Evolutionary conservation across 805 yeast species (phyloP).

Genomic region (Teunomyces atbi): DNA sequence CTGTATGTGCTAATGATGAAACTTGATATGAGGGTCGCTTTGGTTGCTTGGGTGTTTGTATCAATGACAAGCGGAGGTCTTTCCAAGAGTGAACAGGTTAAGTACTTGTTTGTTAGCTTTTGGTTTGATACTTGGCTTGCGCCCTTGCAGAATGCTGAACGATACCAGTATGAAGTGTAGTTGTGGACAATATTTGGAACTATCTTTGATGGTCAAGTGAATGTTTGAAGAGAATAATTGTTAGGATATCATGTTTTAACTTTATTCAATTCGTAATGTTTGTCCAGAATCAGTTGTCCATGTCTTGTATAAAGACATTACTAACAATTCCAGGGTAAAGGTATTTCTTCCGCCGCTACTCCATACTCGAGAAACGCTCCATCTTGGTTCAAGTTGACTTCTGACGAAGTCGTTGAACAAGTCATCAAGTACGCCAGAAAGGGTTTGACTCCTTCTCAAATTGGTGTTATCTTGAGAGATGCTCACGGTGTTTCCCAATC

Average conservation of each 20-base stretch:
- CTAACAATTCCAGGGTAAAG: constrained; percentile 84
- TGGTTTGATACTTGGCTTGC: constrained; percentile 20
- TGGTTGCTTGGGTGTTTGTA: constrained; percentile 17
- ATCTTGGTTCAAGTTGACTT: constrained; percentile 97
- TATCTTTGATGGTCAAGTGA: neutral
- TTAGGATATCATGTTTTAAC: no score
- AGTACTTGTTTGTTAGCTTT: constrained; percentile 17
- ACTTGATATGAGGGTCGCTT: constrained; percentile 25
- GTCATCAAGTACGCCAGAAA: constrained; percentile 99
- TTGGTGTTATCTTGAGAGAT: constrained; percentile 99
- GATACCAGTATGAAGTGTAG: constrained; percentile 39
- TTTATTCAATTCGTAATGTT: no score
- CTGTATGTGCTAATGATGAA: constrained; percentile 60
- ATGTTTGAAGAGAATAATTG: no score
- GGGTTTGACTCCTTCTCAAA: constrained; percentile 99
- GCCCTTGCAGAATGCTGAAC: constrained; percentile 34
- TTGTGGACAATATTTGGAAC: neutral
- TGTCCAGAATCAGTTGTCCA: neutral
- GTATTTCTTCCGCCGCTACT: constrained; percentile 97
- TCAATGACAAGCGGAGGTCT: constrained; percentile 12
- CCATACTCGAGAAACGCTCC: constrained; percentile 99
- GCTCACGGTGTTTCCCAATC: constrained; percentile 99
- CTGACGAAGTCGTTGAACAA: constrained; percentile 96
- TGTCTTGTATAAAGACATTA: constrained; percentile 14
- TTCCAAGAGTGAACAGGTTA: constrained; percentile 14